Conservation (phyloP, 352 stramenopile species). For the Globisporangium splendens region DNA sequence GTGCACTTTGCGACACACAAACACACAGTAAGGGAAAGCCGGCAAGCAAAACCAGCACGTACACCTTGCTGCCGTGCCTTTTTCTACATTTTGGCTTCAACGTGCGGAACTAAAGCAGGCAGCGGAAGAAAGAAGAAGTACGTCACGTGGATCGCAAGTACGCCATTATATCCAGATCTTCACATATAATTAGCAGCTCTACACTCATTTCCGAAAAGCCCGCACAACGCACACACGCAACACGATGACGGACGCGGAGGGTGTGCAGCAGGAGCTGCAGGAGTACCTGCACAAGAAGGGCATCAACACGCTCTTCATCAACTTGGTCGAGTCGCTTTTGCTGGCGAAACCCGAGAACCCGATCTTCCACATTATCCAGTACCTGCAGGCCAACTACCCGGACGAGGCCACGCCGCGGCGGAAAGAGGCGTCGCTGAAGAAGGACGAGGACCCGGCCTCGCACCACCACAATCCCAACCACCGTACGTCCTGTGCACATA, state of each 20-base stretch:
- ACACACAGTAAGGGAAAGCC: too few relatives aligned
- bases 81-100: too few relatives aligned
- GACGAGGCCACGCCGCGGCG: conserved; percentile 60
- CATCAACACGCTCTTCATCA: conserved; percentile 92
- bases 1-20: too few relatives aligned
- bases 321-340: conserved; percentile 88
- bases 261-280: conserved; percentile 89
- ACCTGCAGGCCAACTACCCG: conserved; percentile 85
- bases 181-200: too few relatives aligned
- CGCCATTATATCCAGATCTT: too few relatives aligned
- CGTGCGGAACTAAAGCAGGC: too few relatives aligned
- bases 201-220: too few relatives aligned
- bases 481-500: conserved; percentile 9
- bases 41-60: too few relatives aligned
- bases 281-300: conserved; percentile 90
- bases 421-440: conserved; percentile 26
- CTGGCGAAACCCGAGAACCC: conserved; percentile 89
- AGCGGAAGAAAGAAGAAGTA: too few relatives aligned
- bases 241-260: conserved; percentile 78
- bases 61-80: too few relatives aligned
- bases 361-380: conserved; percentile 88
- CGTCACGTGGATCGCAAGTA: too few relatives aligned
- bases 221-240: not conserved
- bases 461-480: conserved; percentile 19
- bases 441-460: conserved; percentile 49